These are phyloP conservation scores for Trichocomaceae sp. DNA, from an alignment of 2,329 filamentous ascomycete genomes.

Conservation along the genomic window DNA sequence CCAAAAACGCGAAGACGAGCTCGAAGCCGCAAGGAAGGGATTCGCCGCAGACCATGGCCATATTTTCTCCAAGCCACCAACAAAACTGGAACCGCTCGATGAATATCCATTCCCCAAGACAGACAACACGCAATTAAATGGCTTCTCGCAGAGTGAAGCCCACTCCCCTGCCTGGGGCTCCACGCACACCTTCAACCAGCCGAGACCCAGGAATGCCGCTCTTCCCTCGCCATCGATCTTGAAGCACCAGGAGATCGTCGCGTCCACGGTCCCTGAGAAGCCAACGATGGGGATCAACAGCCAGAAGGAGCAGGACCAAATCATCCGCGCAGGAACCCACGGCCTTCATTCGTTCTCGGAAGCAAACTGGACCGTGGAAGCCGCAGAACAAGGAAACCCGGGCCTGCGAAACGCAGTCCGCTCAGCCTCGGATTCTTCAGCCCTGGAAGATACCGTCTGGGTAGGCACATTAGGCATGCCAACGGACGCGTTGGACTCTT, in stretches of 20 bases:
- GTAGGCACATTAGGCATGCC: conserved; percentile 92
- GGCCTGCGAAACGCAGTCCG: conserved; percentile 83
- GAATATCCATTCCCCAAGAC: conserved; percentile 27
- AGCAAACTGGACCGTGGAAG: conserved; percentile 76
- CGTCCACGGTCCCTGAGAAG: conserved; percentile 17
- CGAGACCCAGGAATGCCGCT: conserved; percentile 66
- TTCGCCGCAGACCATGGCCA: conserved; percentile 38
- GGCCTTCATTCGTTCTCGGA: conserved; percentile 54
- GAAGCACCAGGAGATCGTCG: conserved; percentile 53
- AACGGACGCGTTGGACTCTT: conserved; percentile 71
- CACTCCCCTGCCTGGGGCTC: conserved; percentile 70
- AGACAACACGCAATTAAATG: conserved; percentile 36
- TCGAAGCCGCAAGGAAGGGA: conserved; percentile 17
- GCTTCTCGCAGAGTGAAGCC: conserved; percentile 64
- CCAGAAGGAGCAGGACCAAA: conserved; percentile 18
- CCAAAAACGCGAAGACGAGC: conserved; percentile 21
- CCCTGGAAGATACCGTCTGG: conserved; percentile 68
- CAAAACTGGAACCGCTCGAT: conserved; percentile 21
- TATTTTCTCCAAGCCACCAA: conserved; percentile 29
- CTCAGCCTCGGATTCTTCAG: conserved; percentile 60
- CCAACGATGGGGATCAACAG: conserved; percentile 16
- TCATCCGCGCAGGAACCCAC: conserved; percentile 49
- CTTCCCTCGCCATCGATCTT: conserved; percentile 66
- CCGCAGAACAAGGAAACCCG: conserved; percentile 85
- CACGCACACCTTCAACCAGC: conserved; percentile 63